Percentiles rank a stretch among this genome's conserved stretches.
phyloP scores from a whole-genome alignment of 169 alveolate species.

The Prorocentrum cordatum region DNA sequence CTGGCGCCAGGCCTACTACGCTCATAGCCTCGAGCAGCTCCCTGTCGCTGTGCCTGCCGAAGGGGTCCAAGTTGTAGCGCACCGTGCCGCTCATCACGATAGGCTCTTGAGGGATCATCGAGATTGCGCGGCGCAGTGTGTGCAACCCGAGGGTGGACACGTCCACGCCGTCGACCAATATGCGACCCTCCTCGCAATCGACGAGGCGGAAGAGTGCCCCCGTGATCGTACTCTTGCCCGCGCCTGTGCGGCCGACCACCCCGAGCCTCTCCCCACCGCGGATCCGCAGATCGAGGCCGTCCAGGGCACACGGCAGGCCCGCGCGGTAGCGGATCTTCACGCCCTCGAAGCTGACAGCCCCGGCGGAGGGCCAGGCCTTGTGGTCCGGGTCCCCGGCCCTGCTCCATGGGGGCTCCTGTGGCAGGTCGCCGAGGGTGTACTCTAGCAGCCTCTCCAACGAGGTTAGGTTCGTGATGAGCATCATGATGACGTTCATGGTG shows the following conservation, averaged over 20 bases:
- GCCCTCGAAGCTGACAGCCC: no score
- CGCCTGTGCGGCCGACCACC: constrained; percentile 85
- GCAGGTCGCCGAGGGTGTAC: no score
- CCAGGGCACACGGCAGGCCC: constrained; percentile 71
- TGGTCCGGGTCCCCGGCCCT: no score
- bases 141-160: not conserved
- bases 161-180: not conserved
- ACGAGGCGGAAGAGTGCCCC: constrained; percentile 76
- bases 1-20: not conserved
- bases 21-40: not conserved
- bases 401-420: no score
- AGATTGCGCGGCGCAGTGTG: not conserved
- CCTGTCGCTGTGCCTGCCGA: not conserved
- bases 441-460: no score
- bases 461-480: no score
- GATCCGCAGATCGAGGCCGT: constrained; percentile 72
- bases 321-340: constrained; percentile 70
- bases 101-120: not conserved
- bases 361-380: no score
- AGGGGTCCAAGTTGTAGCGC: not conserved
- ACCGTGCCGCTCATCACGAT: not conserved
- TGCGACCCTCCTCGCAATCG: constrained; percentile 1
- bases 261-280: constrained; percentile 78
- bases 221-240: constrained; percentile 81
- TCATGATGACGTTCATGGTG: no score